phyloP scores from a whole-genome alignment of 495 filamentous ascomycete species.

The Staphylotrichum tortipilum region DNA sequence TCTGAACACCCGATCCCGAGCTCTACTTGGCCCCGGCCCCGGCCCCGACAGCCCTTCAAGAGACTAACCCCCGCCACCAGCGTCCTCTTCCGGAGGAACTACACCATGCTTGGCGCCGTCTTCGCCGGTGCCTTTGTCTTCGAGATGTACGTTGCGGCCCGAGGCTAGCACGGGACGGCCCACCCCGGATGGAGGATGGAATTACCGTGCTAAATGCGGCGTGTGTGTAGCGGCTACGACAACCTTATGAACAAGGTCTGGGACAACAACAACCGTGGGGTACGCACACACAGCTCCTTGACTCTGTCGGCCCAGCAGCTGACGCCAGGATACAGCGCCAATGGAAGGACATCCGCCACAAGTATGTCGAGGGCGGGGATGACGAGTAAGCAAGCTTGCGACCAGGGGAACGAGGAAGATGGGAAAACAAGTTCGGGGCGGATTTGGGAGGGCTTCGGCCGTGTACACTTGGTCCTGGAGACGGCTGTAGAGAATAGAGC shows the following conservation, averaged over 20 bases:
- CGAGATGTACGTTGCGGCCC: constrained; percentile 63
- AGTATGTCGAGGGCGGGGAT: constrained; percentile 57
- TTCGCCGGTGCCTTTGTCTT: constrained; percentile 85
- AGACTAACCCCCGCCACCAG: constrained; percentile 43
- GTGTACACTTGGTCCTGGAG: constrained; percentile 19
- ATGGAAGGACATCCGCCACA: constrained; percentile 98
- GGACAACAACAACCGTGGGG: constrained; percentile 81
- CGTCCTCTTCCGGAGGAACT: constrained; percentile 75
- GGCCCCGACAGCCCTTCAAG: too few species aligned
- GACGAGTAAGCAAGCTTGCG: constrained; percentile 17
- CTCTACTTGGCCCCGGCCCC: too few species aligned
- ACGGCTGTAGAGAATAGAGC: constrained; percentile 21
- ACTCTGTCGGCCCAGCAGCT: constrained; percentile 15
- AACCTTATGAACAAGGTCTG: constrained; percentile 69
- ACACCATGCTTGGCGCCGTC: constrained; percentile 72
- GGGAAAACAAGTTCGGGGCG: neutral
- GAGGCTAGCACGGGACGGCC: too few species aligned
- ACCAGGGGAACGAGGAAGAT: neutral
- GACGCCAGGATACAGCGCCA: constrained; percentile 59
- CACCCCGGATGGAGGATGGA: neutral
- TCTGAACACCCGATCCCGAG: constrained; percentile 12
- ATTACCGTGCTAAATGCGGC: constrained; percentile 19
- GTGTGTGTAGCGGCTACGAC: constrained; percentile 60
- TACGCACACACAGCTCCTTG: constrained; percentile 41
- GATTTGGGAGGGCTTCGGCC: neutral